These are phyloP conservation scores for Polygonum aviculare DNA, from an alignment of 148 eudicot species.

Conservation along the genomic window DNA sequence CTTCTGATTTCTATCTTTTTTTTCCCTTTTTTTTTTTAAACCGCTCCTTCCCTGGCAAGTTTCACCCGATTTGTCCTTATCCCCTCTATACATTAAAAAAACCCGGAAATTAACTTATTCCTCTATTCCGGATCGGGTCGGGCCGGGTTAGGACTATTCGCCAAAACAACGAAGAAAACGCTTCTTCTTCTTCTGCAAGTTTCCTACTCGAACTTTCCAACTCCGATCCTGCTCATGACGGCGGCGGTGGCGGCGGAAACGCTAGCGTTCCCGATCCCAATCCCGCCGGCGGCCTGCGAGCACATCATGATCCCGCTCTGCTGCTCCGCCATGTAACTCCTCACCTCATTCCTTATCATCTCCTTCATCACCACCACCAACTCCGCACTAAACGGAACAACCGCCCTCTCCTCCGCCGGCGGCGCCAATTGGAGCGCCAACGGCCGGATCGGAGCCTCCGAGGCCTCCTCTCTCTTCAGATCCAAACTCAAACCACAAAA, in stretches of 20 bases:
- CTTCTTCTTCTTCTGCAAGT: no score
- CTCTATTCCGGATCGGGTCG: background rate
- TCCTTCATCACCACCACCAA: constrained; percentile 8
- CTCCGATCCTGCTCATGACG: background rate
- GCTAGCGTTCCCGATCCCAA: background rate
- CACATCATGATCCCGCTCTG: background rate
- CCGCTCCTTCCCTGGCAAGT: background rate
- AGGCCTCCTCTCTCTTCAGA: background rate
- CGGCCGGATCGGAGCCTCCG: no score
- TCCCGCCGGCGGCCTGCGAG: background rate
- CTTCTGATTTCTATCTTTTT: background rate
- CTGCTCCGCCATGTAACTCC: constrained; percentile 7
- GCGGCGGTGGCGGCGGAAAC: background rate
- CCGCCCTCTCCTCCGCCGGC: background rate
- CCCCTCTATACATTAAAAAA: background rate
- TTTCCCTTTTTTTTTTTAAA: background rate
- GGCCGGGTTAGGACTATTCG: background rate
- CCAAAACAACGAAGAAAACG: background rate
- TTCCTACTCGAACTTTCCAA: background rate
- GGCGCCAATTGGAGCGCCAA: background rate
- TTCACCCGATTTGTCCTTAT: background rate
- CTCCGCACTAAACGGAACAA: background rate
- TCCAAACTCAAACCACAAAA: background rate
- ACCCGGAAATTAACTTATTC: background rate
- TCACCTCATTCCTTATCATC: constrained; percentile 10